Evolutionary conservation across 768 basidiomycete genomes (phyloP).

Genomic region (Russula sp.): DNA sequence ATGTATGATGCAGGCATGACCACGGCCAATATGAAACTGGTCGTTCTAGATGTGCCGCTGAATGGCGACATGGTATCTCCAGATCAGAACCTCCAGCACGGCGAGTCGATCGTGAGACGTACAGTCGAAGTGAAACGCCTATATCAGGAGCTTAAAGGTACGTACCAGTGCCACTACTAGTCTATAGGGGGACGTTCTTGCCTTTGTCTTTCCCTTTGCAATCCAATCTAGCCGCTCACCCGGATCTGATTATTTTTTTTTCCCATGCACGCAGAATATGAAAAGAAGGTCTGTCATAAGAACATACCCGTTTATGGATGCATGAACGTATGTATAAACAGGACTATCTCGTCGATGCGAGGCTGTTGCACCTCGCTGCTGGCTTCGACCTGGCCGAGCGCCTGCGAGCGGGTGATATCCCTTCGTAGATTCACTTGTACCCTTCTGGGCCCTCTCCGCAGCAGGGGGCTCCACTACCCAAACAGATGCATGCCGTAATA

Average conservation of each 20-base stretch:
- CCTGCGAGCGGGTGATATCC: conserved; percentile 28
- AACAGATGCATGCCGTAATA: too few relatives aligned
- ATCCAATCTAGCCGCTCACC: not conserved
- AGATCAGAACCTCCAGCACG: conserved; percentile 71
- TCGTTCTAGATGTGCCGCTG: conserved; percentile 63
- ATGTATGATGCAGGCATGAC: conserved; percentile 67
- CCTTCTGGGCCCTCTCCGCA: too few relatives aligned
- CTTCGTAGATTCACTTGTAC: not conserved
- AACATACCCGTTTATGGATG: too few relatives aligned
- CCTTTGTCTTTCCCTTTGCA: too few relatives aligned
- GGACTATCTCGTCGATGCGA: conserved; percentile 63
- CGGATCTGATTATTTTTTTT: not conserved
- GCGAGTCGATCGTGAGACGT: conserved; percentile 74
- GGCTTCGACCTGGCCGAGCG: conserved; percentile 57
- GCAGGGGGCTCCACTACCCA: too few relatives aligned
- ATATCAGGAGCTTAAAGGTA: conserved; percentile 60
- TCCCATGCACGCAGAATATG: conserved; percentile 42
- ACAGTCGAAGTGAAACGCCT: conserved; percentile 66
- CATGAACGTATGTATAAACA: not conserved
- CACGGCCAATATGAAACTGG: conserved; percentile 87
- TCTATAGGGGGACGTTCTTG: too few relatives aligned
- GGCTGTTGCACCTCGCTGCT: conserved; percentile 65
- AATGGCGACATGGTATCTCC: conserved; percentile 64
- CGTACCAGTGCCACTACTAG: conserved; percentile 20
- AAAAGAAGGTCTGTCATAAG: conserved; percentile 41